Base-by-base conservation (phyloP, 257 asterid genomes). In the Solanum chiquidenum region DNA sequence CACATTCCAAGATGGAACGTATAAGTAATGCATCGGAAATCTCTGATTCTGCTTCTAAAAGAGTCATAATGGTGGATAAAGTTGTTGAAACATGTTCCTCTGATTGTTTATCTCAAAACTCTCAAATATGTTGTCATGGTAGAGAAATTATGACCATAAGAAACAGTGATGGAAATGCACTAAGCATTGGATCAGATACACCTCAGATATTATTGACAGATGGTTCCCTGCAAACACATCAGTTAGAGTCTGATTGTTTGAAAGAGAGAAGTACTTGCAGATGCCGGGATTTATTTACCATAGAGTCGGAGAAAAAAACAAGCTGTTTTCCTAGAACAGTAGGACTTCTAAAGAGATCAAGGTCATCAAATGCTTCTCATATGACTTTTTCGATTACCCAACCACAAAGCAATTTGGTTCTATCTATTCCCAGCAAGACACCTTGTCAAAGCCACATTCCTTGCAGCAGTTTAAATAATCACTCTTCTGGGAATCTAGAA, bases 91-190 rank as follows among this genome's bases (percentile, higher is more conserved):
- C 93, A 3, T 91, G 97, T 49, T 89, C 95, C 58, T 92, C 95
- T 6, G 96, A 94, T 33, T 89, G 93, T 79, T 94, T 92, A 76
- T 93, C 98, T 44, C 95, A 91, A 35, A 80, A 71, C 60, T 83
- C 91, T n/a, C 92, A 58, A n/a, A 75, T 90, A 1, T 95, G 94
- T 85, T 94, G 95, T 90, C 94, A 89, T 88, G 93, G 88, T 18
- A 93, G 84, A 44, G 93, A 90, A 85, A 68, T 89, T n/a, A 90
- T 92, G 68, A 92, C 91, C 76, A 89, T 95, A 84, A 86, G 97
- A 87, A 91, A 88, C 85, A 86, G 90, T 55, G 94, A 94, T 21
- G 98, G 98, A 68, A 94, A 95, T 89, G 93, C 96, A 14, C 86
- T 93, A 37, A 91, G 91, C 88, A 69, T 93, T 79, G 92, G 93